A percentile compares a stretch with the other conserved stretches of the same genome.
Conservation (phyloP, 306 rosid genomes). For the Dryas drummondii region DNA sequence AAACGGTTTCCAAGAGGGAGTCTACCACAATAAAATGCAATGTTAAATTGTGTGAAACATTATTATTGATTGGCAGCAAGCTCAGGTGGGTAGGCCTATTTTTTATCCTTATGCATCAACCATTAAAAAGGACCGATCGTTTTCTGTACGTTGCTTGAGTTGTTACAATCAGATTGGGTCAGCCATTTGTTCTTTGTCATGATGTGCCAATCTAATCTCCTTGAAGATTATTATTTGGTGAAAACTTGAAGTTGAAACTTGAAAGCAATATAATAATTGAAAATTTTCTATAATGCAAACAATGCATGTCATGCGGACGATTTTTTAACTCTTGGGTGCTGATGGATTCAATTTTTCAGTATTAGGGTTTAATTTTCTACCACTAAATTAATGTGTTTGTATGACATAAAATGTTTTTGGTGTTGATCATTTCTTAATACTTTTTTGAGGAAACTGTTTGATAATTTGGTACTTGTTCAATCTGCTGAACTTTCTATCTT, state of each 20-base stretch:
- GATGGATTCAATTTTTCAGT: too few species aligned
- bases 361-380: too few species aligned
- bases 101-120: background rate
- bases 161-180: background rate
- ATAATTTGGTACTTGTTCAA: background rate
- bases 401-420: too few species aligned
- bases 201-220: background rate
- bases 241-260: too few species aligned
- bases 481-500: background rate
- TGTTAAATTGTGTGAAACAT: too few species aligned
- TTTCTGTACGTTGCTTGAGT: background rate
- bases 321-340: too few species aligned
- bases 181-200: background rate
- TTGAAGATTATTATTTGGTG: too few species aligned
- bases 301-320: too few species aligned
- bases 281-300: too few species aligned
- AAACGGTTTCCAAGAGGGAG: background rate
- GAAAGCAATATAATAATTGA: too few species aligned
- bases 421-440: background rate
- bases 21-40: background rate
- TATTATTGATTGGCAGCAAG: background rate
- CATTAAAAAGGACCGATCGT: background rate
- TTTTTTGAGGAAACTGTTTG: background rate
- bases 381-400: too few species aligned
- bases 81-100: slow-evolving; percentile 6